These are phyloP conservation scores for Coniochaeta sp. DNA, from an alignment of 2,329 filamentous ascomycete genomes.

Conservation along the genomic window DNA sequence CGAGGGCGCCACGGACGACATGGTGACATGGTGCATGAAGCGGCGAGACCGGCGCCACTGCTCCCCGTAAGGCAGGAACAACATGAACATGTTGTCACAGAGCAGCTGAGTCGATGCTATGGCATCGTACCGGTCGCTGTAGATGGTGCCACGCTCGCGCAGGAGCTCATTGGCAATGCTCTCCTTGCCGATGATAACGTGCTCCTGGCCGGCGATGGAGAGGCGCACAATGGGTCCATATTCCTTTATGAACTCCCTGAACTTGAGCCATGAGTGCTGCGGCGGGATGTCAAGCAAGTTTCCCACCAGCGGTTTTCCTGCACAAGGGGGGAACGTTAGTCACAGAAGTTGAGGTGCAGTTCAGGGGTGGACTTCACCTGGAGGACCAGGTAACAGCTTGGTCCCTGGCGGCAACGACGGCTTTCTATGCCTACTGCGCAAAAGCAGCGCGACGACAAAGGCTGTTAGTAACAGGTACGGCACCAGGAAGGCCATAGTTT, in stretches of 20 bases:
- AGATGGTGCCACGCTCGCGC: slow-evolving; percentile 28
- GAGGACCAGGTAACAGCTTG: neutral
- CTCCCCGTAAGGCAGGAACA: slow-evolving; percentile 22
- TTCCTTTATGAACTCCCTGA: slow-evolving; percentile 24
- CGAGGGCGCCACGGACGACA: slow-evolving; percentile 17
- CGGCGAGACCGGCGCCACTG: slow-evolving; percentile 4
- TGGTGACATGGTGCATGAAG: slow-evolving; percentile 21
- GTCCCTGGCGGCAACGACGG: neutral
- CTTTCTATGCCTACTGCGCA: neutral
- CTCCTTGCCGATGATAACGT: slow-evolving; percentile 28
- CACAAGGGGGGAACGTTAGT: neutral
- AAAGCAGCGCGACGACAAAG: neutral
- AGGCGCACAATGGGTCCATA: slow-evolving; percentile 2
- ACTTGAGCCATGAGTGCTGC: slow-evolving; percentile 30
- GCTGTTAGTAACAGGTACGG: neutral
- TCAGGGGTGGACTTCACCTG: neutral
- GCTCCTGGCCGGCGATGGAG: slow-evolving; percentile 14
- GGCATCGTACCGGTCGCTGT: slow-evolving; percentile 25
- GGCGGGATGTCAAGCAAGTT: slow-evolving; percentile 25
- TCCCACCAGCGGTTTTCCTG: slow-evolving; percentile 16
- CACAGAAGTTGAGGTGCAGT: neutral
- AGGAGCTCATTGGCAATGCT: slow-evolving; percentile 33
- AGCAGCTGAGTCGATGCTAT: slow-evolving; percentile 26
- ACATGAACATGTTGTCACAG: slow-evolving; percentile 15
- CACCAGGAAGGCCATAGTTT: neutral